phyloP scores from a whole-genome alignment of 2,329 filamentous ascomycete species.

The Ophiostoma pallidulum region DNA sequence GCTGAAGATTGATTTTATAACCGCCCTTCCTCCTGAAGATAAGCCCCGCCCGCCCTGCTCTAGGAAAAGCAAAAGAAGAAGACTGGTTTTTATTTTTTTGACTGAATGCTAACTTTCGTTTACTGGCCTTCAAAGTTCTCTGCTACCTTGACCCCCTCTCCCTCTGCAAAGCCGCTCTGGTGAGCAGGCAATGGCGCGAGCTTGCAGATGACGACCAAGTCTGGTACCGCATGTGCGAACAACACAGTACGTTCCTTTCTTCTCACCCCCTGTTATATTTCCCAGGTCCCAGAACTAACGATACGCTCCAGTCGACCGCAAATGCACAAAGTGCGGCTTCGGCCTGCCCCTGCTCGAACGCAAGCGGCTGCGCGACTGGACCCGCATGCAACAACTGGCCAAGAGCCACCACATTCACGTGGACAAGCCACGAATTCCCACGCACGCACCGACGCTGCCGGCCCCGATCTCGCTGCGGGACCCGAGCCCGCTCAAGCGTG shows the following conservation, averaged over 20 bases:
- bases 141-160: slow-evolving; percentile 89
- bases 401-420: slow-evolving; percentile 25
- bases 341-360: slow-evolving; percentile 82
- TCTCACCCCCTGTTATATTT: background rate
- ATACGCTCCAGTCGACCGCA: slow-evolving; percentile 53
- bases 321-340: slow-evolving; percentile 94
- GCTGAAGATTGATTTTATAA: slow-evolving; percentile 94
- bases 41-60: background rate
- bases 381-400: slow-evolving; percentile 66
- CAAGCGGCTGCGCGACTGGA: slow-evolving; percentile 78
- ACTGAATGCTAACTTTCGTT: slow-evolving; percentile 5
- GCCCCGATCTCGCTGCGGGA: slow-evolving; percentile 19
- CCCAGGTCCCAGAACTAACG: background rate
- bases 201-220: slow-evolving; percentile 96
- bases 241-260: slow-evolving; percentile 43
- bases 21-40: slow-evolving; percentile 70
- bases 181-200: slow-evolving; percentile 77
- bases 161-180: slow-evolving; percentile 90
- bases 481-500: slow-evolving; percentile 27
- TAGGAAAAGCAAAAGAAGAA: no score
- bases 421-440: slow-evolving; percentile 17
- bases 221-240: slow-evolving; percentile 97
- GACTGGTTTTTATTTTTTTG: background rate
- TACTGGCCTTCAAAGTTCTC: slow-evolving; percentile 81
- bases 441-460: slow-evolving; percentile 23